Evolutionary conservation across 2,329 filamentous ascomycete species (phyloP), one percentile per base, ranked within the genome.

Genomic region (Zarea fungicola): DNA sequence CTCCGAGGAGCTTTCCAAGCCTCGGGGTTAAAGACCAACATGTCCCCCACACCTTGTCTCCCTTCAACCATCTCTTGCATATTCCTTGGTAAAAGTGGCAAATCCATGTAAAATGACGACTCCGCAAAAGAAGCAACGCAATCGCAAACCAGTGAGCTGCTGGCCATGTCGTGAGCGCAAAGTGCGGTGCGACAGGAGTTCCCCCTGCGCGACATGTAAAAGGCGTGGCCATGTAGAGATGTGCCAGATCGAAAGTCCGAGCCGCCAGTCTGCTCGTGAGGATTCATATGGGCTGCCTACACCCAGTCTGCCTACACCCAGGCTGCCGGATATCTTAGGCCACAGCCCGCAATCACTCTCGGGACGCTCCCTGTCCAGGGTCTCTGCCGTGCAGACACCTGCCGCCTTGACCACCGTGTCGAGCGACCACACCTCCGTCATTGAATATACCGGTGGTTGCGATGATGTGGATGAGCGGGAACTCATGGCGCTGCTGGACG

Each of bases 101-200:
- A n/a, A n/a, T n/a, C n/a, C n/a, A n/a, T n/a, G n/a, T n/a, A n/a
- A n/a, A n/a, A n/a, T n/a, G n/a, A n/a, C n/a, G n/a, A n/a, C n/a
- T n/a, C n/a, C n/a, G 25, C 16, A 13, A 13, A 41, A 41, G 9
- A 41, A 21, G 25, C 23, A 41, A 14, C 22, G 39, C 5, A 41
- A 41, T 14, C n/a, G 39, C 14, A 41, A 29, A 26, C 39, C 39
- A 3, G 25, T 41, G 6, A 41, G 39, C 39, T 41, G 39, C 25
- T 41, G 39, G 39, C 39, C 39, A 8, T 41, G 39, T 18, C 39
- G 39, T 19, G 39, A 41, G 39, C 39, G 39, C 23, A 41, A 41
- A 41, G 39, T 41, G 8, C 39, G 39, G 14, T 41, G 39, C 25
- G 39, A 41, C 16, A 23, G 39, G 2, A 3, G 39, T 4, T 13